phyloP scores from a whole-genome alignment of 2,329 filamentous ascomycete genomes.

The Neonectria neomacrospora region DNA sequence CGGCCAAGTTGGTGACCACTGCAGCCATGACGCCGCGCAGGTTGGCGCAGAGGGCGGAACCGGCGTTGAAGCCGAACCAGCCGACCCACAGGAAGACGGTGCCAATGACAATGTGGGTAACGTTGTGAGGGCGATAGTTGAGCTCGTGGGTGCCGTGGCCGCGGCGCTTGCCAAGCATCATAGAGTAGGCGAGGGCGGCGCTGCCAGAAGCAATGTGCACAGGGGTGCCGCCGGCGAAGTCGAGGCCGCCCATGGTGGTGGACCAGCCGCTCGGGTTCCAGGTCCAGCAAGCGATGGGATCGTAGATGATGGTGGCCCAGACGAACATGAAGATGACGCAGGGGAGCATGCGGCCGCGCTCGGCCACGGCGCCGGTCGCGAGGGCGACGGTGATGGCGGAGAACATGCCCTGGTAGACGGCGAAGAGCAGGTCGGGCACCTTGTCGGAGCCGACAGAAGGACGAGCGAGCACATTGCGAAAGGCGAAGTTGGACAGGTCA shows the following conservation, averaged over 20 bases:
- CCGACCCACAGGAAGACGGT: slow-evolving; percentile 96
- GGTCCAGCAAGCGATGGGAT: slow-evolving; percentile 94
- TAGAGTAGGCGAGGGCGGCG: slow-evolving; percentile 87
- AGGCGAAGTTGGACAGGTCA: slow-evolving; percentile 81
- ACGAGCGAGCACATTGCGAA: slow-evolving; percentile 77
- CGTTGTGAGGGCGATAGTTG: slow-evolving; percentile 93
- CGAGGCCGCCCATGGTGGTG: slow-evolving; percentile 80
- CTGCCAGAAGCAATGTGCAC: slow-evolving; percentile 88
- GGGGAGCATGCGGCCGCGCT: slow-evolving; percentile 88
- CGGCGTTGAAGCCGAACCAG: slow-evolving; percentile 96
- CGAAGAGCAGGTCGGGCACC: slow-evolving; percentile 86
- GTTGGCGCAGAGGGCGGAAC: slow-evolving; percentile 83
- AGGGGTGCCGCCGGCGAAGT: slow-evolving; percentile 90
- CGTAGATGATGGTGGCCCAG: slow-evolving; percentile 91
- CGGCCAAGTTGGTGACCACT: slow-evolving; percentile 85
- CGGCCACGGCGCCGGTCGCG: slow-evolving; percentile 84
- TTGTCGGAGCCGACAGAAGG: slow-evolving; percentile 79
- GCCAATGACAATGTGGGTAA: slow-evolving; percentile 90
- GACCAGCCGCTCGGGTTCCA: slow-evolving; percentile 90
- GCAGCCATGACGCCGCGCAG: slow-evolving; percentile 88
- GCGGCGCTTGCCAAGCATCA: slow-evolving; percentile 88
- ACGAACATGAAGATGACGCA: slow-evolving; percentile 93
- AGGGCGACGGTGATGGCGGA: slow-evolving; percentile 87
- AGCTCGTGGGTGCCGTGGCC: slow-evolving; percentile 89
- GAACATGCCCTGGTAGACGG: slow-evolving; percentile 90